These are phyloP conservation scores for Ophiostoma quercus DNA, from an alignment of 2,329 filamentous ascomycete genomes.

Conservation along the genomic window DNA sequence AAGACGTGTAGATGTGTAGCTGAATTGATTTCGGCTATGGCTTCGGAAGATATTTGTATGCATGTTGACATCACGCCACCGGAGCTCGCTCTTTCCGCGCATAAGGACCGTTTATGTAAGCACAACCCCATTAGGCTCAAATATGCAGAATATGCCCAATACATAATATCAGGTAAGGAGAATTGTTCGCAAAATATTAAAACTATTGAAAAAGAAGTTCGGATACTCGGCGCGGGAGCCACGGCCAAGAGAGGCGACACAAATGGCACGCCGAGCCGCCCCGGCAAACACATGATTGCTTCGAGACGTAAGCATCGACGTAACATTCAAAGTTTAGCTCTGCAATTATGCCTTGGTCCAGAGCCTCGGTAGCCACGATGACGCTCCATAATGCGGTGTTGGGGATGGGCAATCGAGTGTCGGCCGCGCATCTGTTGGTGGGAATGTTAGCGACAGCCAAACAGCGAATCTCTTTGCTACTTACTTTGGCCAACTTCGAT, in stretches of 20 bases:
- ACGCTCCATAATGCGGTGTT: neutral
- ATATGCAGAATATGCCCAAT: neutral
- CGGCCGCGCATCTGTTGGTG: neutral
- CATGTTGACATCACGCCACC: constrained; percentile 8
- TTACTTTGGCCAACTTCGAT: neutral
- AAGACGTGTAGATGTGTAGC: neutral
- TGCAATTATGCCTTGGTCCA: neutral
- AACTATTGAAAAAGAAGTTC: neutral
- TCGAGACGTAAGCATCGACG: neutral
- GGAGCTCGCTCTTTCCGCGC: neutral
- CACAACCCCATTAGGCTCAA: neutral
- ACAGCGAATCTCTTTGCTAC: neutral
- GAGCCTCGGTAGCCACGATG: neutral
- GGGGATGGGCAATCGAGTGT: neutral
- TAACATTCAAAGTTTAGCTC: neutral
- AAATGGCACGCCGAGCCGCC: neutral
- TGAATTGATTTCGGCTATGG: neutral
- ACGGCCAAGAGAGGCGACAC: too few relatives aligned
- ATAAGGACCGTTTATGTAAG: neutral
- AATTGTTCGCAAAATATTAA: neutral
- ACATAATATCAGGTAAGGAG: neutral
- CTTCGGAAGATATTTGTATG: neutral
- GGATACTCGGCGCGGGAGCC: neutral
- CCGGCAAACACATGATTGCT: neutral
- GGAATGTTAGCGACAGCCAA: neutral